Evolutionary conservation across 2,329 filamentous ascomycete genomes (phyloP), one percentile per base, ranked within the genome.

Genomic region (Neofusicoccum kwambonambiense): DNA sequence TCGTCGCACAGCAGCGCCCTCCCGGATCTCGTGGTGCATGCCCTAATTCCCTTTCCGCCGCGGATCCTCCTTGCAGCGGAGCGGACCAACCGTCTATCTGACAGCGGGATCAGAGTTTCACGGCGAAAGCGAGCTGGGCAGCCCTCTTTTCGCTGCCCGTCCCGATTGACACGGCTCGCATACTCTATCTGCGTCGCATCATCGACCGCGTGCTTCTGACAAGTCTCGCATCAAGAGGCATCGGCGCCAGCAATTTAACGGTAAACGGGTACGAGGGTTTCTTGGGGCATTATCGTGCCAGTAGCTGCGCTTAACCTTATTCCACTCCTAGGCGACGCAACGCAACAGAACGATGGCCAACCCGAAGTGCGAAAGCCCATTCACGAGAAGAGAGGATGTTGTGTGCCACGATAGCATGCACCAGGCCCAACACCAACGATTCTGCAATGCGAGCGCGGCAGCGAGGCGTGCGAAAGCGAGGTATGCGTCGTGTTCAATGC

Each of bases 1-100:
- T 60, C 31, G 63, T 65, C 27, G 56, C 45, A 60, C 63, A 12
- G 37, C 54, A 52, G 51, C 45, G 8, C 49, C 39, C 45, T 47
- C 57, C 54, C 19, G 54, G 45, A 65, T 65, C 54, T 65, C 63
- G 63, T 54, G 54, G 63, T 65, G 63, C 63, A 52, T 57, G 44
- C 45, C 47, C 63, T 65, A 60, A 37, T 61, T 44, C 42, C 45
- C 54, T 52, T 39, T 58, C 56, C 63, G 56, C 63, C 12, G 37
- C 27, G 27, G 54, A 19, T 31, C 49, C 42, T 37, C 49, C 61
- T 27, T n/a, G 39, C 50, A 50, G 61, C 61, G 45, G 44, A 42
- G 51, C 51, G 41, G 52, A n/a, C 44, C 52, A 47, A 39, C 51
- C 44, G 44, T 15, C 41, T 47, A 45, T 65, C 63, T 65, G 63